A percentile compares a stretch with the other conserved stretches of the same genome.
Evolutionary conservation across 1,139 yeast genomes (phyloP).

Genomic region (Debaryomyces sp.): DNA sequence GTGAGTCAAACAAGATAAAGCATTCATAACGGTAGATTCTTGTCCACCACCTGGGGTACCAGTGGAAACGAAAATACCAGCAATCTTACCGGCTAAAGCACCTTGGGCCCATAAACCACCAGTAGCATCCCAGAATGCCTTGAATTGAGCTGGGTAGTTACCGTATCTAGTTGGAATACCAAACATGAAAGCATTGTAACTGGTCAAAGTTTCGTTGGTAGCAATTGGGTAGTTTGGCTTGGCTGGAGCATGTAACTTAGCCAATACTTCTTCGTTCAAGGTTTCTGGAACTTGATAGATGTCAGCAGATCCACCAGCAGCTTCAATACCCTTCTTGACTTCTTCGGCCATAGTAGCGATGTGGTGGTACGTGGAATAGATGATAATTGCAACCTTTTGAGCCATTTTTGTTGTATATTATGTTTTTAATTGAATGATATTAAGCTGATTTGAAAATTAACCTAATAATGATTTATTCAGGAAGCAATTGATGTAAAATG

Average conservation of each 20-base stretch:
- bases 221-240: constrained; percentile 74
- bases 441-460: neutral
- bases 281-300: constrained; percentile 84
- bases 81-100: constrained; percentile 72
- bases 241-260: constrained; percentile 61
- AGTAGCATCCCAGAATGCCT: constrained; percentile 79
- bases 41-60: constrained; percentile 88
- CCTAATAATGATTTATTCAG: neutral
- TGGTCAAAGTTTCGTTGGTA: constrained; percentile 55
- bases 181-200: constrained; percentile 75
- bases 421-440: neutral
- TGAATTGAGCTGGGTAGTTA: constrained; percentile 79
- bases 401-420: constrained; percentile 22
- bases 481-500: neutral
- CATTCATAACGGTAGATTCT: constrained; percentile 67
- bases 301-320: constrained; percentile 73
- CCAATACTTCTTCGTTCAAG: constrained; percentile 62
- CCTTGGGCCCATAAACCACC: constrained; percentile 85
- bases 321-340: constrained; percentile 68
- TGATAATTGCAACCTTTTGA: constrained; percentile 57
- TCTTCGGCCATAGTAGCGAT: constrained; percentile 68
- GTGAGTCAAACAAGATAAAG: constrained; percentile 70
- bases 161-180: constrained; percentile 89
- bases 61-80: constrained; percentile 76
- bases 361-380: constrained; percentile 85